Evolutionary conservation across 306 rosid species (phyloP), one percentile per base, ranked within the genome.

Genomic region (Acacia melanoxylon): DNA sequence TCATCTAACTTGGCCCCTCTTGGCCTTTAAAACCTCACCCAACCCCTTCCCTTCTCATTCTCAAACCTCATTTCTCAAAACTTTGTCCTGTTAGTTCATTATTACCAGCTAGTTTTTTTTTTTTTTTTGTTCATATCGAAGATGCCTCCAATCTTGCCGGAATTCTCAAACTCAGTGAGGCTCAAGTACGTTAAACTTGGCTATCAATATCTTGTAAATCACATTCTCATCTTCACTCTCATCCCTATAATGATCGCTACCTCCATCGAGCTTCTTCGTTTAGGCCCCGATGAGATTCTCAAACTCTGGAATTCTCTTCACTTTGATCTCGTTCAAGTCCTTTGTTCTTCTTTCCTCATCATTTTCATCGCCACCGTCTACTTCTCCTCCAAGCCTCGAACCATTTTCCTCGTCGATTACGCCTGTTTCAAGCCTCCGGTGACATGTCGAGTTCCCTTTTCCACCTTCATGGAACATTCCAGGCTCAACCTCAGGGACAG

Each of bases 391-490:
- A 94, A 90, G 72, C 97, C 98, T 19, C 77, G 92, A 5, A 85
- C 91, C 33, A 75, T 92, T 75, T 94, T 48, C 87, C 87, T 94
- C 2, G 97, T 94, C 0, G 98, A 94, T 75, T 94, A 92, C 45
- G 90, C 97, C 0, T 92, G 97, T 71, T 94, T 83, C 91, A 94
- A 94, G 44, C 97, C 98, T 0, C 98, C 98, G 0, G 83, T 91
- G 24, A 92, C 95, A 0, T 94, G 97, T 59, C 86, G 97, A 1
- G 98, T 92, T 15, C 98, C 98, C 5, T 92, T 90, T 62, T 90
- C 98, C 15, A 92, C 98, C 15, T 94, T 94, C 92, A 94, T 92
- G 97, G 98, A 94, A 41, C 98, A 94, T 25, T 92, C 98, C 0
- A 80, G 94, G 31, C 90, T 94, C 48, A 90, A 76, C 54, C 89